These are phyloP conservation scores for Aspergillus asperescens DNA, from an alignment of 495 filamentous ascomycete genomes.

Conservation along the genomic window DNA sequence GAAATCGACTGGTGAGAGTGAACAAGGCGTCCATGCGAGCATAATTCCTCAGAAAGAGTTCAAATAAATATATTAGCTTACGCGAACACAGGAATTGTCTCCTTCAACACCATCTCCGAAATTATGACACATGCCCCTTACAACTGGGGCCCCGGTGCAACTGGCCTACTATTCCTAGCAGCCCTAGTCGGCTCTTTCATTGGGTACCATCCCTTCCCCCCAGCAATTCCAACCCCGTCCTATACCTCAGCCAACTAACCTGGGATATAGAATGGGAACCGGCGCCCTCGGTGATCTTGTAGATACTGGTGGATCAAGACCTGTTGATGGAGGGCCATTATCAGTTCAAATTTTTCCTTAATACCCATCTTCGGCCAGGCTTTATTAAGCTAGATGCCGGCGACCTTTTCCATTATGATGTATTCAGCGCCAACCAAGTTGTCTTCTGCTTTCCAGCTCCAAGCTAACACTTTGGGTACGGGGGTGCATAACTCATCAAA, in stretches of 20 bases:
- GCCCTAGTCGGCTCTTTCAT: constrained; percentile 29
- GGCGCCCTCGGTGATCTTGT: constrained; percentile 31
- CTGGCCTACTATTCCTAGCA: constrained; percentile 27
- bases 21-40: constrained; percentile 10
- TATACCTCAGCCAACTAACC: background rate
- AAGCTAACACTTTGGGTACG: no score
- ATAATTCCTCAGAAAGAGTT: constrained; percentile 11
- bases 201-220: constrained; percentile 13
- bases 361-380: no score
- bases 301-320: no score
- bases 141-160: constrained; percentile 27
- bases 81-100: constrained; percentile 31
- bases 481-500: no score
- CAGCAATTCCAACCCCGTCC: no score
- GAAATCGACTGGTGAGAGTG: constrained; percentile 15
- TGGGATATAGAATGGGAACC: constrained; percentile 20
- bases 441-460: no score
- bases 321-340: no score
- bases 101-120: constrained; percentile 33
- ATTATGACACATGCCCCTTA: constrained; percentile 33
- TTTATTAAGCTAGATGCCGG: no score
- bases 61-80: constrained; percentile 20
- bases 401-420: no score
- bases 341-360: no score
- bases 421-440: no score